Base-by-base conservation (phyloP, 192 early-diverging fungal genomes). In the Rhizophagus clarus region DNA sequence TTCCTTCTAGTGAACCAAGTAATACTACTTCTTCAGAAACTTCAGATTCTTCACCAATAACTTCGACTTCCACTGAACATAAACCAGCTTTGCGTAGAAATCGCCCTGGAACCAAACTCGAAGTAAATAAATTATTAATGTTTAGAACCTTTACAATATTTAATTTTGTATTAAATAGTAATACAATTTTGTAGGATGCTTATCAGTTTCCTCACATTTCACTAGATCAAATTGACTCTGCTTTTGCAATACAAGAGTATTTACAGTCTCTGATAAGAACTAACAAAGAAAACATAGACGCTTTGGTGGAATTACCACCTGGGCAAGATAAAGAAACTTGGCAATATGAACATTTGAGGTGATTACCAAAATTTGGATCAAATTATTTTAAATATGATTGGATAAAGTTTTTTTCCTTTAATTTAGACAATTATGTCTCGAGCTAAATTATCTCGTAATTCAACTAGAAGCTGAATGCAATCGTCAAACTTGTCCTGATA, bases 271-370 rank as follows among this genome's bases (percentile, higher is more conserved):
- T 92, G 17, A 88, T 97, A 40, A 87, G 93, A 29, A 80, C 83
- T 11, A 88, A 94, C 68, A 87, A 90, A 22, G 88, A 89, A 32
- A 88, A 94, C 56, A 68, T 95, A 15, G 88, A 91, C 15, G 47
- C 29, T 4, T 81, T 97, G 17, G 88, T 95, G 0, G 70, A 86
- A 10, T 72, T 92, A 45, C 97, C 96, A 1, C 45, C 79, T 20
- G 89, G 86, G 10, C 84, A 92, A 15, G 93, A 94, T 74, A 64
- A 78, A 17, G 77, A 89, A 28, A 78, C 91, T 2, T 98, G 97
- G 97, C 93, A 94, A 63, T 96, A 94, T 80, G 96, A 97, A 81
- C 96, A 97, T 79, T 84, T 97, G 80, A 88, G 96, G 91, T 95
- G 83, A 37, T 63, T 34, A 28, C n/a, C 2, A 60, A 42, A 34